Evolutionary conservation across 768 basidiomycete species (phyloP), one percentile per base, ranked within the genome.

Genomic region (Mycena amicta): DNA sequence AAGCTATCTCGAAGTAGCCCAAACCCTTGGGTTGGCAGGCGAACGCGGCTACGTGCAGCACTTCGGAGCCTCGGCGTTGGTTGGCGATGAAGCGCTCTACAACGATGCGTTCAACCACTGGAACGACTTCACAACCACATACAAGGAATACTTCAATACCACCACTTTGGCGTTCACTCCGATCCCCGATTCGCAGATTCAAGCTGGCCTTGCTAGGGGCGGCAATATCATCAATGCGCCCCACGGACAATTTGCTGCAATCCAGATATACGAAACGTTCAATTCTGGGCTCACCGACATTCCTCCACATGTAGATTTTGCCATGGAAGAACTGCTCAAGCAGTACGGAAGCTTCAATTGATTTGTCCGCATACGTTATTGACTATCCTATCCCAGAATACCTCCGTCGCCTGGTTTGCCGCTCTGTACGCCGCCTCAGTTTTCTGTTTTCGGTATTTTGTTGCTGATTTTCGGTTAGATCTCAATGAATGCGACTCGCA

Each of bases 181-280:
- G 0, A 70, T 80, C 15, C 68, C 67, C 2, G 53, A 72, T 20
- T 68, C 71, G 3, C 75, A 77, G 50, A 74, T 77, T 45, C 55
- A 66, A 18, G 71, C 68, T 13, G 74, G 76, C 5, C 61, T 66
- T 25, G 67, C 61, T 4, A 72, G 64, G 28, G 77, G 76, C 13
- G 73, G 76, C 5, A 79, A 77, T 52, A 71, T 71, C 1, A 75
- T 80, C 53, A 67, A 74, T 52, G 68, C 76, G 3, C 75, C 77
- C 2, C 41, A 67, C 52, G 72, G 69, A 18, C 70, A 71, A 43
- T 78, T 74, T 55, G 69, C 69, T 31, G 70, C 72, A 15, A 67
- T 77, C 0, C 72, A 74, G 43, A 67, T 77, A 25, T 67, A 73
- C 41, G 67, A 71, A 3, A 68, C 70, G 33, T 69, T 74, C 50